Conservation (phyloP, 768 basidiomycete genomes). For the Galerina marginata region DNA sequence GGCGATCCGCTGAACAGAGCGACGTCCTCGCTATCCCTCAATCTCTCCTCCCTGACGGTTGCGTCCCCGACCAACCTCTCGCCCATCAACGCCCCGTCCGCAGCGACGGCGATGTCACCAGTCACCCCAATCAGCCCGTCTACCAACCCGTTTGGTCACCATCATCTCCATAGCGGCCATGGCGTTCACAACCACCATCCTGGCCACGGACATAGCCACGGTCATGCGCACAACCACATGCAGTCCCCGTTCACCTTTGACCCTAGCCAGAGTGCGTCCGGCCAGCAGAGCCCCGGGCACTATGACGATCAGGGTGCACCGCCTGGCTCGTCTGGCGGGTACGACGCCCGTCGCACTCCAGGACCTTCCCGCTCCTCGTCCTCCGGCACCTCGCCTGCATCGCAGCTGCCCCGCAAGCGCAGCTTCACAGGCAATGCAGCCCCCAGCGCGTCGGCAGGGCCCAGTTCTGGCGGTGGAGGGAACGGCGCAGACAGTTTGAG, state of each 20-base stretch:
- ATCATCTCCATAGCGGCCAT: conserved; percentile 25
- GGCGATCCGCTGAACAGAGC: conserved; percentile 9
- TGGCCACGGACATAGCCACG: conserved; percentile 22
- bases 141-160: conserved; percentile 45
- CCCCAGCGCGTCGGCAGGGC: conserved; percentile 6
- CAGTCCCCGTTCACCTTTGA: conserved; percentile 60
- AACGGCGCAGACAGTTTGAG: conserved; percentile 10
- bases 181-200: conserved; percentile 8
- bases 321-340: conserved; percentile 30
- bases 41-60: conserved; percentile 69
- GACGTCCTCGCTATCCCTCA: conserved; percentile 57
- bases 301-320: conserved; percentile 35
- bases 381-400: conserved; percentile 53
- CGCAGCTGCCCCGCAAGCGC: conserved; percentile 70
- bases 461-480: conserved; percentile 8
- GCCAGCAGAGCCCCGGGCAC: conserved; percentile 34
- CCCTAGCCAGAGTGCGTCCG: conserved; percentile 33
- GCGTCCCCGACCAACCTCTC: conserved; percentile 70
- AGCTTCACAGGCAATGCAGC: conserved; percentile 53
- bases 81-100: conserved; percentile 54
- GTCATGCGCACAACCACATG: conserved; percentile 39
- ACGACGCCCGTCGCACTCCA: conserved; percentile 30
- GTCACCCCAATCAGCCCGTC: conserved; percentile 67
- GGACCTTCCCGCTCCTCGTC: conserved; percentile 46
- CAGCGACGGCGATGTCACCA: conserved; percentile 45